These are phyloP conservation scores for Eutypa lata DNA, from an alignment of 2,329 filamentous ascomycete genomes.

Conservation along the genomic window DNA sequence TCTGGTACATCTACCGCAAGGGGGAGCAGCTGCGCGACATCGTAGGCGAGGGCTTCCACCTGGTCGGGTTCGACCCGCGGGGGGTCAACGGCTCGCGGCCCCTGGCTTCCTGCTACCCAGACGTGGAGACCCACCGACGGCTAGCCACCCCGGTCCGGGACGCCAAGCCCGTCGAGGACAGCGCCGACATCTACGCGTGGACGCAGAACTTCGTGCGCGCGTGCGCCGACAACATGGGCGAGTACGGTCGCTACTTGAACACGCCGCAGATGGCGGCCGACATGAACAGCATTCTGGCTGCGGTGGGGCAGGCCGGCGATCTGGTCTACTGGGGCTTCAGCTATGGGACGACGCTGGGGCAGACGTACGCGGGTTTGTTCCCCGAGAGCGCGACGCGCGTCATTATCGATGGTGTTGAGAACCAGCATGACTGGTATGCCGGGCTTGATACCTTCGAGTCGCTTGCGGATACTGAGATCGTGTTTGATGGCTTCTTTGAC, in stretches of 20 bases:
- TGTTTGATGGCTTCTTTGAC: conserved; percentile 39
- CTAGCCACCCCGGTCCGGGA: conserved; percentile 20
- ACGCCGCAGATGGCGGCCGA: conserved; percentile 49
- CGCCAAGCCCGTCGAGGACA: conserved; percentile 29
- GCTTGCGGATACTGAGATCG: conserved; percentile 40
- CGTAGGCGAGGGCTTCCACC: conserved; percentile 42
- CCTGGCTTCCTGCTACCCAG: conserved; percentile 37
- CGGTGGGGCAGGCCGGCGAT: conserved; percentile 33
- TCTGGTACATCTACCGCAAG: conserved; percentile 31
- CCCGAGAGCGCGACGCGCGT: conserved; percentile 32
- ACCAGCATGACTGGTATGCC: conserved; percentile 39
- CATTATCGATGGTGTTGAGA: conserved; percentile 33
- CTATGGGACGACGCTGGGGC: conserved; percentile 37
- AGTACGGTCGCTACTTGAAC: conserved; percentile 42
- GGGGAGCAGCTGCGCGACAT: conserved; percentile 35
- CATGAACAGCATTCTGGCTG: conserved; percentile 48
- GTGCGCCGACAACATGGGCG: conserved; percentile 42
- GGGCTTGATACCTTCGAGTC: conserved; percentile 34
- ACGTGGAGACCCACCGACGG: conserved; percentile 26
- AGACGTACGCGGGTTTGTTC: conserved; percentile 37
- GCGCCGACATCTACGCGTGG: conserved; percentile 38
- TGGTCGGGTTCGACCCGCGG: conserved; percentile 46
- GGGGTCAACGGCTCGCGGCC: conserved; percentile 38
- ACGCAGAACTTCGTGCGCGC: conserved; percentile 37
- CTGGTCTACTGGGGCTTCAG: conserved; percentile 40